Evolutionary conservation across 140 eudicot species (phyloP).

Genomic region (Bidens hawaiensis): DNA sequence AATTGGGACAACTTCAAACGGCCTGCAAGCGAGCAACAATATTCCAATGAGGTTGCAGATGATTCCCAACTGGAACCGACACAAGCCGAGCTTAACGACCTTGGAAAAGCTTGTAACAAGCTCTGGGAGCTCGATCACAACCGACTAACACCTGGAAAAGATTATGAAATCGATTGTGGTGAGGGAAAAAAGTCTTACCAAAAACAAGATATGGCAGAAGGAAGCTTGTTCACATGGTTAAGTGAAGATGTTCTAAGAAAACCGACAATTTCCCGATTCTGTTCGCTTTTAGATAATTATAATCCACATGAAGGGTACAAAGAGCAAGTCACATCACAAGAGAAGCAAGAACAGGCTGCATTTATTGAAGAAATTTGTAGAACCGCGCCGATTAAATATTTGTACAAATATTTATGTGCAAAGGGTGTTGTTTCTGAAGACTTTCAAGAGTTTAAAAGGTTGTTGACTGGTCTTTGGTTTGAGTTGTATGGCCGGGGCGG

Average conservation of each 20-base stretch:
- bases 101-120: constrained; percentile 67
- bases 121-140: constrained; percentile 90
- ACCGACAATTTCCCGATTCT: constrained; percentile 80
- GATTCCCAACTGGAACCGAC: constrained; percentile 49
- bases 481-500: constrained; percentile 91
- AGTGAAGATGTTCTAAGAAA: constrained; percentile 49
- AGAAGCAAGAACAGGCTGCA: constrained; percentile 81
- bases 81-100: constrained; percentile 60
- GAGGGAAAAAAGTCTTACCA: constrained; percentile 82
- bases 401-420: constrained; percentile 50
- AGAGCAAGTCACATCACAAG: constrained; percentile 78
- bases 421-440: constrained; percentile 47
- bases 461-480: constrained; percentile 78
- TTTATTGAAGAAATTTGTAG: constrained; percentile 91
- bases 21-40: constrained; percentile 63
- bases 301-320: constrained; percentile 88
- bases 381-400: constrained; percentile 90
- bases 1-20: constrained; percentile 73
- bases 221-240: constrained; percentile 63
- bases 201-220: constrained; percentile 84
- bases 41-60: constrained; percentile 51
- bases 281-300: constrained; percentile 82
- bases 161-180: constrained; percentile 84
- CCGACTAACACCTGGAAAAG: constrained; percentile 76
- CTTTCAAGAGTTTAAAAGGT: constrained; percentile 54